Evolutionary conservation across 176 grass and related monocot species (phyloP).

Genomic region (Lolium rigidum): DNA sequence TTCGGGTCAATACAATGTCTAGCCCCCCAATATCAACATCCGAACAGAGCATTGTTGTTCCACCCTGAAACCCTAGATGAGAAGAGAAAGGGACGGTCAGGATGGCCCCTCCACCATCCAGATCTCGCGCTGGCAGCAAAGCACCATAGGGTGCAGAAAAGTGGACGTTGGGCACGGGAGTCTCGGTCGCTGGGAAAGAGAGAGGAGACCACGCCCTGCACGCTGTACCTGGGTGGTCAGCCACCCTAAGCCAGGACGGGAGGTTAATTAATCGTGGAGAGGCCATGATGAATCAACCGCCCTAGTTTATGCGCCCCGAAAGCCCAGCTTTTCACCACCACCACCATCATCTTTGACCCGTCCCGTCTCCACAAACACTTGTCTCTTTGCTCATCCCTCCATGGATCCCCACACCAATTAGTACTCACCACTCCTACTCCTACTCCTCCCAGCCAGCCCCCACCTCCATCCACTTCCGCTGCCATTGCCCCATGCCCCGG

Average conservation of each 20-base stretch:
- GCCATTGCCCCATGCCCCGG: slow-evolving; percentile 33
- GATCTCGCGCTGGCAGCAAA: neutral
- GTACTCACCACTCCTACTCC: neutral
- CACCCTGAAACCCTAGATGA: neutral
- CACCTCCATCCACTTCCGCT: slow-evolving; percentile 18
- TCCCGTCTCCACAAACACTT: slow-evolving; percentile 43
- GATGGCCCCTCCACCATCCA: neutral
- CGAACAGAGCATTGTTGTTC: no score
- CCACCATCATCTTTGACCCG: slow-evolving; percentile 59
- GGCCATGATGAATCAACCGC: slow-evolving; percentile 29
- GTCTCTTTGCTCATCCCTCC: slow-evolving; percentile 28
- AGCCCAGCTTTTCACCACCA: slow-evolving; percentile 44
- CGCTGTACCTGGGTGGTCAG: neutral
- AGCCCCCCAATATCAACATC: no score
- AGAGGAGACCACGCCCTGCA: slow-evolving; percentile 14
- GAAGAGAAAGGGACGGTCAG: neutral
- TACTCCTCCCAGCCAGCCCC: neutral
- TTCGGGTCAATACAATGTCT: no score
- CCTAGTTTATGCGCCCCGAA: slow-evolving; percentile 46
- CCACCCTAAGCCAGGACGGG: slow-evolving; percentile 19
- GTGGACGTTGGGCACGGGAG: neutral
- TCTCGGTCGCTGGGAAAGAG: slow-evolving; percentile 25
- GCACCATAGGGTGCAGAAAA: neutral
- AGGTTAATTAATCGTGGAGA: slow-evolving; percentile 8
- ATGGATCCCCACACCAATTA: slow-evolving; percentile 38